Evolutionary conservation across 1,284 basidiomycete genomes (phyloP), one percentile per base, ranked within the genome.

Genomic region (Malassezia obtusa): DNA sequence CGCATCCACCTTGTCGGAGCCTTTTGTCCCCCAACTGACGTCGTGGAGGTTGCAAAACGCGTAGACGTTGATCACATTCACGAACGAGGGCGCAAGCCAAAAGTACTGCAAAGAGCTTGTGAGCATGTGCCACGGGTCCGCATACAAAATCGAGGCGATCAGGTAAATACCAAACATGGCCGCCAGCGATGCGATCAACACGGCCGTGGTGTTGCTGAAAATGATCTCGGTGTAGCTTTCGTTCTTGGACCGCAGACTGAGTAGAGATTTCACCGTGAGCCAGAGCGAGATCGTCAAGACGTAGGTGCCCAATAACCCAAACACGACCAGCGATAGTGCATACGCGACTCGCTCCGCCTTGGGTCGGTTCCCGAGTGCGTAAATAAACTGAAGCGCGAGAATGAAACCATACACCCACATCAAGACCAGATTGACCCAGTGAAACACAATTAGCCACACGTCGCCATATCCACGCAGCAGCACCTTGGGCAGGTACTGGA

Each of bases 41-140:
- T 71, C 68, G 56, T 71, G 68, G 58, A 73, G 49, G 58, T 73
- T 73, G 67, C 89, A 94, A 79, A 95, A 96, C 0, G 89, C 89
- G 70, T 94, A 95, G 30, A 92, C 87, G 75, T 94, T 94, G 61
- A 96, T 81, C 25, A 94, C 84, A 69, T 94, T 95, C 45, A 84
- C 89, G 77, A 92, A 91, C 64, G 85, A 88, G 0, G 87, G 87
- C 15, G 89, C 90, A 49, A 94, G 75, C 60, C 84, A 82, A 64
- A 66, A 60, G 75, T 94, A 96, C 75, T 94, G 91, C 63, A 85
- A 79, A 80, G 95, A 91, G 67, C 87, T 90, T n/a, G 87, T 89
- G 75, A 92, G 82, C 84, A 98, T 87, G 75, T 96, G 91, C 91
- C 91, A 95, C 6, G 91, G 91, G 76, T 96, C 91, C 56, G 90